Percentiles rank a stretch among this genome's conserved stretches.
These are phyloP conservation scores for Lactarius sp. DNA, from an alignment of 768 basidiomycete species.

Conservation along the genomic window DNA sequence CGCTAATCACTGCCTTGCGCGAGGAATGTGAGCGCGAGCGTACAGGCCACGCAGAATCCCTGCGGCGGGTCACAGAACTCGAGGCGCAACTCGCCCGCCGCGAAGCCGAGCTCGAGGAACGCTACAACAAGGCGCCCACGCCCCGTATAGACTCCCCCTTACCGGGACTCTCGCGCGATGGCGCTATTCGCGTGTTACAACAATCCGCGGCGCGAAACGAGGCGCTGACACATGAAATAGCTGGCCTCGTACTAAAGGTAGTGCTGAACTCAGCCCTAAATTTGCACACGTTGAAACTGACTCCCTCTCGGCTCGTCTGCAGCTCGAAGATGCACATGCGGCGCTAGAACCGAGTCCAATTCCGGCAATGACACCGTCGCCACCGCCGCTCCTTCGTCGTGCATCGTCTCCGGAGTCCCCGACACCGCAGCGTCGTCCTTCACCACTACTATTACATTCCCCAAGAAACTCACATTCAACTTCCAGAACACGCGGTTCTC, in stretches of 20 bases:
- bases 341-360: conserved; percentile 1
- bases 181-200: conserved; percentile 23
- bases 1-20: conserved; percentile 41
- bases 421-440: conserved; percentile 6
- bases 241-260: conserved; percentile 19
- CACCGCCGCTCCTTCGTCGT: neutral
- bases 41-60: conserved; percentile 36
- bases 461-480: neutral
- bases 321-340: conserved; percentile 20
- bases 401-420: conserved; percentile 2
- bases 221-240: conserved; percentile 19
- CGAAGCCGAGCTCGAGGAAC: conserved; percentile 49
- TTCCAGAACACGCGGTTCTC: neutral
- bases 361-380: neutral
- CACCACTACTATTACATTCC: neutral
- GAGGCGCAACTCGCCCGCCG: conserved; percentile 52
- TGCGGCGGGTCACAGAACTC: conserved; percentile 41
- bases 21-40: conserved; percentile 44
- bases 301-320: neutral
- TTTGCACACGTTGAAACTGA: neutral
- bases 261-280: neutral
- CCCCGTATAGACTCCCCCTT: neutral
- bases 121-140: neutral
- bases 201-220: conserved; percentile 22
- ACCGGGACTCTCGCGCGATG: conserved; percentile 18